Evolutionary conservation across 1,284 basidiomycete species (phyloP).

Genomic region (Sutorius eximius): DNA sequence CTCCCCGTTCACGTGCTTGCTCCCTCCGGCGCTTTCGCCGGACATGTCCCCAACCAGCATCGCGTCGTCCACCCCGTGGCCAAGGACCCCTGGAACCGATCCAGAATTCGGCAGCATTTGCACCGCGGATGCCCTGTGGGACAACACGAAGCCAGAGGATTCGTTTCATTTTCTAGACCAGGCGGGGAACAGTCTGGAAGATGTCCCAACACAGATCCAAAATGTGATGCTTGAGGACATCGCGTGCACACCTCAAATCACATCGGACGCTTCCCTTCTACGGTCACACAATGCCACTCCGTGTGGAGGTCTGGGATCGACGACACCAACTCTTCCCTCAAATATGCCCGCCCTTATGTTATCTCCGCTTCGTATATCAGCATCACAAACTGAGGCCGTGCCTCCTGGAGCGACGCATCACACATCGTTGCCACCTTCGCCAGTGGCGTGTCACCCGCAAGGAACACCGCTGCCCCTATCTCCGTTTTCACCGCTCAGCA

Average conservation of each 20-base stretch:
- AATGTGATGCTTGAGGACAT: conserved; percentile 25
- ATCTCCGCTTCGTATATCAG: neutral
- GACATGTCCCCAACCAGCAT: conserved; percentile 29
- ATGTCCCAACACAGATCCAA: conserved; percentile 6
- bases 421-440: neutral
- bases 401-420: neutral
- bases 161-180: conserved; percentile 17
- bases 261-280: neutral
- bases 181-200: conserved; percentile 22
- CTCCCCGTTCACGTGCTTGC: neutral
- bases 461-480: neutral
- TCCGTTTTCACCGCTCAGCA: conserved; percentile 22
- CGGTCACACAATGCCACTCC: neutral
- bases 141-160: neutral
- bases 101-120: neutral
- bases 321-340: neutral
- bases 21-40: conserved; percentile 27
- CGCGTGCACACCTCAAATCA: conserved; percentile 13
- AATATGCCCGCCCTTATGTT: neutral
- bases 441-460: neutral
- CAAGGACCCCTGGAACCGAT: conserved; percentile 19
- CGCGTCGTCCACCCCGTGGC: conserved; percentile 26
- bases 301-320: neutral
- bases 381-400: neutral
- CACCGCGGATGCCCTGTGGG: conserved; percentile 1